These are phyloP conservation scores for Gypsophila paniculata DNA, from an alignment of 179 eudicot genomes.

Conservation along the genomic window DNA sequence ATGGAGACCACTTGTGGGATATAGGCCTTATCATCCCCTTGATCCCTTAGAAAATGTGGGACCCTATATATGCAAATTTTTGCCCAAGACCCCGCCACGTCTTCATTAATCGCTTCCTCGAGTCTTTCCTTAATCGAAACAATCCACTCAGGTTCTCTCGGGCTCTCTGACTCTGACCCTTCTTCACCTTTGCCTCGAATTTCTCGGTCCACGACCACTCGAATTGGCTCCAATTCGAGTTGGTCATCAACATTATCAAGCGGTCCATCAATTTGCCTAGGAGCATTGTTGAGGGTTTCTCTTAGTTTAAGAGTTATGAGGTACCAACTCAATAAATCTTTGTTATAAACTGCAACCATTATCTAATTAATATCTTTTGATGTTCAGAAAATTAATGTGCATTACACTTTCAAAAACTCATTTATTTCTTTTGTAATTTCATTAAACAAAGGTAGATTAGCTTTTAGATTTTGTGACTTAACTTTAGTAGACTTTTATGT, in stretches of 20 bases:
- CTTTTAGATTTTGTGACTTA: too few species aligned
- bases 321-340: too few species aligned
- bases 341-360: too few species aligned
- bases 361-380: too few species aligned
- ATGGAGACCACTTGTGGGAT: constrained; percentile 68
- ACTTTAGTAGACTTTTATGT: too few species aligned
- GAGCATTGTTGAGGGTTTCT: too few species aligned
- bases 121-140: constrained; percentile 54
- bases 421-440: too few species aligned
- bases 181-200: not conserved
- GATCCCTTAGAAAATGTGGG: constrained; percentile 55
- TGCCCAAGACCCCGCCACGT: constrained; percentile 53
- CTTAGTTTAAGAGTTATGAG: too few species aligned
- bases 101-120: constrained; percentile 53
- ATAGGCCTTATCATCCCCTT: constrained; percentile 54
- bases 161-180: constrained; percentile 19
- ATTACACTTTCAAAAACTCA: too few species aligned
- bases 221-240: constrained; percentile 26
- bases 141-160: constrained; percentile 61
- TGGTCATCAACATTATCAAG: constrained; percentile 3
- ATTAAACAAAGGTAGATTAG: too few species aligned
- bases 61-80: constrained; percentile 60
- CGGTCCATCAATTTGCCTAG: too few species aligned
- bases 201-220: constrained; percentile 24
- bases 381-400: too few species aligned